Conservation (phyloP, 2,329 filamentous ascomycete species). For the Fusarium azukiicola region DNA sequence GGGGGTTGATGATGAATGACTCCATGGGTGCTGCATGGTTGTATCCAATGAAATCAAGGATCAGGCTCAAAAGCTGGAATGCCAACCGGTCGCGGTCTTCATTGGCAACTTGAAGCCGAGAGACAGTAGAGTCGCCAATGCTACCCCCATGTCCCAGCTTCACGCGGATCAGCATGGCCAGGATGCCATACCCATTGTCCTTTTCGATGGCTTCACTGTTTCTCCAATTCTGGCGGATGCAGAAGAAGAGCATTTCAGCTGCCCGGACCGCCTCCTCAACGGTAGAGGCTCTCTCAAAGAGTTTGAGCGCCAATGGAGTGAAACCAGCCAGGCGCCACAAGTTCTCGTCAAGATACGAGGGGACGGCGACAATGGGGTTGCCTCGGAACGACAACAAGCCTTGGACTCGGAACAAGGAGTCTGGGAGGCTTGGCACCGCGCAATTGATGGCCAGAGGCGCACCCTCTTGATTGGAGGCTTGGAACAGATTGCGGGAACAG, state of each 20-base stretch:
- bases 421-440: conserved; percentile 92
- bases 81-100: conserved; percentile 77
- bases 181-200: conserved; percentile 94
- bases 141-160: conserved; percentile 83
- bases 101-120: conserved; percentile 69
- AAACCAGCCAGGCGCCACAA: conserved; percentile 97
- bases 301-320: conserved; percentile 89
- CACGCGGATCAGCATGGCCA: conserved; percentile 90
- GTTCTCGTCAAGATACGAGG: conserved; percentile 93
- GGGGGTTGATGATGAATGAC: conserved; percentile 96
- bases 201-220: conserved; percentile 99
- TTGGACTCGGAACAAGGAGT: conserved; percentile 90
- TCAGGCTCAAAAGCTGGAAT: conserved; percentile 85
- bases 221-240: conserved; percentile 94
- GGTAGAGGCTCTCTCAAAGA: conserved; percentile 88
- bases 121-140: conserved; percentile 55
- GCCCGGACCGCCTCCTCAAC: conserved; percentile 87
- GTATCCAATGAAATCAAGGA: conserved; percentile 94
- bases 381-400: conserved; percentile 92
- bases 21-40: conserved; percentile 89
- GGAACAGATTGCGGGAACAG: conserved; percentile 80
- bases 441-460: conserved; percentile 93
- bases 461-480: conserved; percentile 70
- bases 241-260: conserved; percentile 91
- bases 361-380: conserved; percentile 89